Evolutionary conservation across 768 basidiomycete species (phyloP), one percentile per base, ranked within the genome.

Genomic region (Russula lepida): DNA sequence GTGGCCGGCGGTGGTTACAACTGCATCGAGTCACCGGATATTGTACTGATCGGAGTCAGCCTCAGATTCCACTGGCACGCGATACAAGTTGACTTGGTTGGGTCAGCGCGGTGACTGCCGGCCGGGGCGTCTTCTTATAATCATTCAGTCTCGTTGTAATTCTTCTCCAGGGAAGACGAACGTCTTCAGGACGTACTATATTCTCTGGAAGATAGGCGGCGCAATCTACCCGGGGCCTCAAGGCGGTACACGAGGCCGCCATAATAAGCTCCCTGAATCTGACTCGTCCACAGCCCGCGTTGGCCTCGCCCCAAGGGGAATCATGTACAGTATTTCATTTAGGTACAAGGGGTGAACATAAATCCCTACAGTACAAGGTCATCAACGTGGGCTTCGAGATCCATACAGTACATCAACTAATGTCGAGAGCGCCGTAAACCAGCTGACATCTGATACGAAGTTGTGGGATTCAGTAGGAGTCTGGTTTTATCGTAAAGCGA

Each of bases 371-470:
- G 25, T 3, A 47, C 23, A 47, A 3, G 46, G 3, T 6, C 6
- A 15, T 47, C 30, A 15, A 32, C 11, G 7, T 23, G 28, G 9
- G 51, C 58, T 59, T 54, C 52, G 33, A 27, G 25, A 59, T 53
- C 51, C 46, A 28, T 59, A 43, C 58, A 59, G 21, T 59, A 43
- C 58, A 59, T 44, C 41, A 53, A 43, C 17, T 33, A 44, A 46
- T 21, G 32, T n/a, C 49, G 32, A 44, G n/a, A 49, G 39, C 51
- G 58, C 50, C 49, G 21, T 35, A 41, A 41, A 7, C 33, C 58
- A 59, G 43, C 43, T 59, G 58, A 59, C 33, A 13, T 3, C 8
- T 43, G 37, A 44, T n/a, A 7, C 2, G 17, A 21, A 6, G 27
- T 9, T 27, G 23, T 25, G 19, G 2, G 8, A 11, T 21, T 25